Evolutionary conservation across 2,329 filamentous ascomycete species (phyloP), one percentile per base, ranked within the genome.

Genomic region (Aspergillus awamori): DNA sequence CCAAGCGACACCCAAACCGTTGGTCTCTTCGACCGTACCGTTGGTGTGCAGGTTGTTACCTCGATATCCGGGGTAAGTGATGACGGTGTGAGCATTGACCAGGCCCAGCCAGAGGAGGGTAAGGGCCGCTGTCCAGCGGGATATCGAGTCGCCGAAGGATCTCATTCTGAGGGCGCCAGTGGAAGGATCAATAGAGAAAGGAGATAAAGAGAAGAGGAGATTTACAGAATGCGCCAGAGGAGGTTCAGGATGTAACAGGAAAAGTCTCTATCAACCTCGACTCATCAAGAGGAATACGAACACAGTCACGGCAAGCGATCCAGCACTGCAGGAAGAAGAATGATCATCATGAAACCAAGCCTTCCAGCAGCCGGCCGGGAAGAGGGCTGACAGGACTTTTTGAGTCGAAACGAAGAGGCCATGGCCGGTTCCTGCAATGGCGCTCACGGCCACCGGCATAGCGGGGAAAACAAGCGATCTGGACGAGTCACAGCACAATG

Each of bases 31-130:
- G 24, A 81, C 69, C 3, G 85, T 87, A 2, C 86, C 87, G 75
- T 92, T 96, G 47, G 89, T 90, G 72, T 89, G 84, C 64, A 96
- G 85, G 74, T 92, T 96, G 81, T 96, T 89, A 66, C 92, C 93
- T 84, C 93, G 81, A 88, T 90, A 94, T 67, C 90, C 91, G 0
- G 92, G 93, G 73, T 96, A 96, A 64, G 89, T 88, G 75, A 96
- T 89, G 72, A 96, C 85, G n/a, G 85, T 90, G 75, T 96, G 92
- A 51, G 83, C 81, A 20, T 78, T 71, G 7, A 77, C 77, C 51
- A 80, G 64, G 26, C 76, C 69, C 33, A 73, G 66, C 57, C 78
- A 76, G 36, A 80, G 63, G 49, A 79, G 61, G 51, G 73, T 62
- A 38, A 77, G 41, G 60, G 73, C 54, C 11, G 67, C 62, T 15